Conservation (phyloP, 352 stramenopile genomes). For the Globisporangium emineosum region DNA sequence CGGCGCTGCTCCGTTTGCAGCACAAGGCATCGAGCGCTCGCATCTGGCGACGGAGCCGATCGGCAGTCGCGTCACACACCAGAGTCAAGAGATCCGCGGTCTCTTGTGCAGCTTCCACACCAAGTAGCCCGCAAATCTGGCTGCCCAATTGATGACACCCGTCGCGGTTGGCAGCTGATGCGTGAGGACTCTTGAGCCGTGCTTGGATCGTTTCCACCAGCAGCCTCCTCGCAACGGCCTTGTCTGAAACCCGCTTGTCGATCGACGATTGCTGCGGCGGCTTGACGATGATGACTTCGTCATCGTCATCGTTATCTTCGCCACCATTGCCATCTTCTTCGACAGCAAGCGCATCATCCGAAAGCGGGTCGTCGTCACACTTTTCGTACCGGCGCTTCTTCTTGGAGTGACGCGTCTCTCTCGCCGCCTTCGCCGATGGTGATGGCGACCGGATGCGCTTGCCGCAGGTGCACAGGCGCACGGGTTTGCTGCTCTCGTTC, state of each 20-base stretch:
- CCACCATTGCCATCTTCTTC: background rate
- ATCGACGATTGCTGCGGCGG: background rate
- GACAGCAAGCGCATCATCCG: background rate
- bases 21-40: background rate
- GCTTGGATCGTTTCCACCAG: background rate
- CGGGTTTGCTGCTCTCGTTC: background rate
- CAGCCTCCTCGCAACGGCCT: background rate
- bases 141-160: background rate
- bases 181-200: background rate
- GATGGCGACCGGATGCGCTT: background rate
- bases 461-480: background rate
- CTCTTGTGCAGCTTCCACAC: background rate
- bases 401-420: background rate
- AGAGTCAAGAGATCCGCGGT: background rate
- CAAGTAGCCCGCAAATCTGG: background rate
- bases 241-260: background rate
- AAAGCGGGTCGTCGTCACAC: background rate
- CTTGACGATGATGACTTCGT: background rate
- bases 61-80: background rate
- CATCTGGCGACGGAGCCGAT: background rate
- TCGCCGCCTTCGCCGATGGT: background rate
- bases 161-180: background rate
- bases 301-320: conserved; percentile 1
- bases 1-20: background rate
- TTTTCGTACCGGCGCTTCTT: background rate